Evolutionary conservation across 1,284 basidiomycete species (phyloP).

Genomic region (Cutaneotrichosporon daszewskae): DNA sequence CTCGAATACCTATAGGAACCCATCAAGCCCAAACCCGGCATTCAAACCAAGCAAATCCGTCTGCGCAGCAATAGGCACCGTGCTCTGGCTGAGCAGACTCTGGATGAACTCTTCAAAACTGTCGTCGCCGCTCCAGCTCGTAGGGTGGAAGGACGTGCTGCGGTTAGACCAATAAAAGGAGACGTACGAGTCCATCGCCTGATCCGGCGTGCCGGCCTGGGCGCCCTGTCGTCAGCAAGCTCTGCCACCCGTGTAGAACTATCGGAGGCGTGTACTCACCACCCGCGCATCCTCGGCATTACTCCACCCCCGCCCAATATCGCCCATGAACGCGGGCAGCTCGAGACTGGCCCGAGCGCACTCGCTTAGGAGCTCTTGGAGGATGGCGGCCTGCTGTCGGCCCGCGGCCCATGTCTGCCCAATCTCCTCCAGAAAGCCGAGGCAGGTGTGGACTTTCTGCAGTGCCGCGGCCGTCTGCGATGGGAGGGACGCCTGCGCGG

Average conservation of each 20-base stretch:
- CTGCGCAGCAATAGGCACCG: slow-evolving; percentile 2
- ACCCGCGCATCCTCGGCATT: too few relatives aligned
- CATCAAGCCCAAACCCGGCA: not conserved
- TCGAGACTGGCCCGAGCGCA: slow-evolving; percentile 5
- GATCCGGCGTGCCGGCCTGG: too few relatives aligned
- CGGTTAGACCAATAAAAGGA: not conserved
- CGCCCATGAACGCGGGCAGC: slow-evolving; percentile 2
- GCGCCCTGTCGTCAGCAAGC: too few relatives aligned
- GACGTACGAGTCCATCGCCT: not conserved
- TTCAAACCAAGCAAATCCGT: not conserved
- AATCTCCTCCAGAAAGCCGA: slow-evolving; percentile 5
- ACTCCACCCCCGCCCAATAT: not conserved
- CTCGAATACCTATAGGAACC: not conserved
- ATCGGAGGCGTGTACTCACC: too few relatives aligned
- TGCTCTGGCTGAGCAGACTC: slow-evolving; percentile 7
- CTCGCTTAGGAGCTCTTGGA: slow-evolving; percentile 8
- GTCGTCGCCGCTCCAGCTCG: slow-evolving; percentile 2
- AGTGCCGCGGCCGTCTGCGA: slow-evolving; percentile 5
- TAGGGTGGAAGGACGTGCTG: not conserved
- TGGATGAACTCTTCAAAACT: slow-evolving; percentile 9
- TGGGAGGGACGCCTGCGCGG: slow-evolving; percentile 7
- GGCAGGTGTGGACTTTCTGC: slow-evolving; percentile 8
- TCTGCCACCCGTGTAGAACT: too few relatives aligned
- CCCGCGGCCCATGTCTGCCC: slow-evolving; percentile 11
- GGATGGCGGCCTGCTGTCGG: slow-evolving; percentile 7